Evolutionary conservation across 345 rosid species (phyloP).

Genomic region (Eucalyptus cloeziana): DNA sequence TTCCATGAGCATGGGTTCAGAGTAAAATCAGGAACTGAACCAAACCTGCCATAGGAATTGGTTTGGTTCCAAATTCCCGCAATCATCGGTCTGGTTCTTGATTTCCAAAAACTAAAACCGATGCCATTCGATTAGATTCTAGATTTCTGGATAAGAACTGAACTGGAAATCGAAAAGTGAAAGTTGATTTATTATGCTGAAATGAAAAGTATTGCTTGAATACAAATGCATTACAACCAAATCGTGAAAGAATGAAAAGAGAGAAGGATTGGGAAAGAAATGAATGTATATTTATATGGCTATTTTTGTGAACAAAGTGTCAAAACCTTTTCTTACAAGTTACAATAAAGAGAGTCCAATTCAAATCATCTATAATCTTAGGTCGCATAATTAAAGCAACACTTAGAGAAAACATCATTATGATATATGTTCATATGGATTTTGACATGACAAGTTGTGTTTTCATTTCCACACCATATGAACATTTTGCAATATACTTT

Average conservation of each 20-base stretch:
- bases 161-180: no score
- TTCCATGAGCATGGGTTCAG: no score
- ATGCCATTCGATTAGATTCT: fast-evolving
- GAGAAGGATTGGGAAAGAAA: background rate
- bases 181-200: background rate
- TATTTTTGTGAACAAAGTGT: background rate
- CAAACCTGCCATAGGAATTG: no score
- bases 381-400: background rate
- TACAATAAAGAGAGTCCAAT: background rate
- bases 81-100: fast-evolving
- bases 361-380: background rate
- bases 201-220: background rate
- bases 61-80: fast-evolving
- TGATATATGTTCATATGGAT: background rate
- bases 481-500: background rate
- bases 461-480: background rate
- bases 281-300: background rate
- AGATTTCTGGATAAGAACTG: no score
- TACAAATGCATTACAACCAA: background rate
- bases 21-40: no score
- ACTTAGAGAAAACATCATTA: background rate
- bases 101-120: fast-evolving
- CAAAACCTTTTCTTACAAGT: background rate
- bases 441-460: background rate
- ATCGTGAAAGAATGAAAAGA: background rate